Percentiles rank a stretch among this genome's conserved stretches.
phyloP scores from a whole-genome alignment of 2,329 filamentous ascomycete species.

The Blumeria hordei region DNA sequence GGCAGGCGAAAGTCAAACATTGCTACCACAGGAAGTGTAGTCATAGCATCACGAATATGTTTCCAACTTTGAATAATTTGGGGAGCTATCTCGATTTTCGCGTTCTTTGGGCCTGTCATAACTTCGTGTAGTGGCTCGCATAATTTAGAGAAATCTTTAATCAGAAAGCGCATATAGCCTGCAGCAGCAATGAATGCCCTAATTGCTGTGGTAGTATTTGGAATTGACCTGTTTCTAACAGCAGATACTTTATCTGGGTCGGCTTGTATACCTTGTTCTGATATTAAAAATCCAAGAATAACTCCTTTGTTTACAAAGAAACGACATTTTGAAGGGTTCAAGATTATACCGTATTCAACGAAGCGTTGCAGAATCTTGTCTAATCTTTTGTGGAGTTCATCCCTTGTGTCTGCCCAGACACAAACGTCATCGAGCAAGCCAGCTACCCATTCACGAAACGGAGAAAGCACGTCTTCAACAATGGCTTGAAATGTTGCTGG shows the following conservation, averaged over 20 bases:
- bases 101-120: neutral
- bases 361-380: neutral
- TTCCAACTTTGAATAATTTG: neutral
- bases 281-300: neutral
- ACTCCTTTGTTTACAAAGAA: neutral
- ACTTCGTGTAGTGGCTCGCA: neutral
- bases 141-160: neutral
- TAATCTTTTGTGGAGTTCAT: neutral
- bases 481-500: constrained; percentile 1
- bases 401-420: neutral
- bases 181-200: neutral
- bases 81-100: neutral
- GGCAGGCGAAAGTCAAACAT: neutral
- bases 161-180: neutral
- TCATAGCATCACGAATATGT: neutral
- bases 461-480: neutral
- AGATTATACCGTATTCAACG: neutral
- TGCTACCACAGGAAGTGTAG: neutral
- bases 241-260: neutral
- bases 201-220: neutral
- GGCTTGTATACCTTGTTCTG: neutral
- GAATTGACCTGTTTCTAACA: neutral
- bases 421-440: neutral
- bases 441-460: neutral
- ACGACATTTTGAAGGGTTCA: neutral